Base-by-base conservation (phyloP, 352 stramenopile genomes). In the Globisporangium yorkense region DNA sequence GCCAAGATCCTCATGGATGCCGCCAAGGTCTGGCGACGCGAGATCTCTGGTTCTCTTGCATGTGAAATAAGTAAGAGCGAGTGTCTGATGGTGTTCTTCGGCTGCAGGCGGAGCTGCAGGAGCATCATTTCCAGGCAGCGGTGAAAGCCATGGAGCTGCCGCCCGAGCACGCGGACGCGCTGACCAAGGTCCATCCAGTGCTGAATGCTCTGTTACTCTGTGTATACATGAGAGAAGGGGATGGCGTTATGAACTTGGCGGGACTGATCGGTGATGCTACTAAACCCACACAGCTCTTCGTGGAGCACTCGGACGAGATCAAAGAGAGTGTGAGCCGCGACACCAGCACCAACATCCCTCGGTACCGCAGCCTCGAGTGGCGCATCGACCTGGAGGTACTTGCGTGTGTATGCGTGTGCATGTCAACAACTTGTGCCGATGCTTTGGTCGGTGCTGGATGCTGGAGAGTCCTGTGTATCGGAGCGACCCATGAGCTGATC, bases 1-100 rank as follows among this genome's bases (percentile, higher is more conserved):
- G 76, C 77, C n/a, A 87, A 89, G 66, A 76, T 89, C 49, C 62
- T 92, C 47, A 88, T 89, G 71, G 83, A 92, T 16, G 66, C 68
- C 7, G 70, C 77, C 40, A 89, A 88, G 70, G 83, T 88, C 31
- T 15, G 40, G 52, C 40, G 10, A 7, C 5, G 13, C 5, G 12
- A 7, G 13, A n/a, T 20, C 40, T 45, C 13, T 45, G 13, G 7
- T n/a, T 20, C 7, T 45, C 13, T 7, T 45, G 16, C 20, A 21
- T 16, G 13, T 6, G 40, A 41, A 15, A 41, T 15, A 41, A 45
- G 16, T 0, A 7, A 45, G 12, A 45, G 10, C 0, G 33, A 37
- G 33, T 10, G 3, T 37, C 33, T 45, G 40, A 45, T 10, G 10
- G 45, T 12, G 15, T 60, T 2, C 18, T 27, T 27, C 15, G 16